Evolutionary conservation across 1,284 basidiomycete species (phyloP), one percentile per base, ranked within the genome.

Genomic region (Cutaneotrichosporon spelunceum): DNA sequence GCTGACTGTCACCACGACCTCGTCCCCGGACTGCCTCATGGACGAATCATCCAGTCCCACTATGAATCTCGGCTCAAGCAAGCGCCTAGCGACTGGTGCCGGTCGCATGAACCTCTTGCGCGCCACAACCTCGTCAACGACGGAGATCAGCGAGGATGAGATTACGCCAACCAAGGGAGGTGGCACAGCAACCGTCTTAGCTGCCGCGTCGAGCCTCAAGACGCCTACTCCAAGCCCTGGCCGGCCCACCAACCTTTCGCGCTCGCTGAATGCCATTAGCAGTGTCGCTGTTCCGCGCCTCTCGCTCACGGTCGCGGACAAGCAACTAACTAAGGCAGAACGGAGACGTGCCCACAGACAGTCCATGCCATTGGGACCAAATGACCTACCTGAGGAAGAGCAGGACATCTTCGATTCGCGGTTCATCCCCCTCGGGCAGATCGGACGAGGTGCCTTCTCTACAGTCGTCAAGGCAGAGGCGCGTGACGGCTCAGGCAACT

Each of bases 371-470:
- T 34, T 54, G 2, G 69, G 69, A 0, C 69, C 65, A 4, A 63
- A 65, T 26, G 56, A 65, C 9, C 57, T 55, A 2, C 64, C 70
- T 33, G 61, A 61, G 4, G 69, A 68, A 23, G 73, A 76, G 47
- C 39, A 42, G 34, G 77, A 80, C 62, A 62, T 79, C 14, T 79
- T 79, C 53, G 78, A 80, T 53, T 67, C 66, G 52, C 66, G 71
- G 49, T 98, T 96, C 74, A 83, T 87, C 27, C 87, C 90, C 62
- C 81, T 91, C 33, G 88, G 91, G 61, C 86, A 88, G 68, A 83
- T 98, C 21, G 96, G 96, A 5, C 87, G 88, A 60, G 96, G 96
- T 19, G 92, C 95, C 72, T 99, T 98, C 79, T 93, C 93, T 45
- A 89, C 90, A 68, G 95, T 93, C 14, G 87, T 94, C 79, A 95